A percentile compares a stretch with the other conserved stretches of the same genome.
Conservation (phyloP, 139 green algal genomes). For the Micromonas pusilla region DNA sequence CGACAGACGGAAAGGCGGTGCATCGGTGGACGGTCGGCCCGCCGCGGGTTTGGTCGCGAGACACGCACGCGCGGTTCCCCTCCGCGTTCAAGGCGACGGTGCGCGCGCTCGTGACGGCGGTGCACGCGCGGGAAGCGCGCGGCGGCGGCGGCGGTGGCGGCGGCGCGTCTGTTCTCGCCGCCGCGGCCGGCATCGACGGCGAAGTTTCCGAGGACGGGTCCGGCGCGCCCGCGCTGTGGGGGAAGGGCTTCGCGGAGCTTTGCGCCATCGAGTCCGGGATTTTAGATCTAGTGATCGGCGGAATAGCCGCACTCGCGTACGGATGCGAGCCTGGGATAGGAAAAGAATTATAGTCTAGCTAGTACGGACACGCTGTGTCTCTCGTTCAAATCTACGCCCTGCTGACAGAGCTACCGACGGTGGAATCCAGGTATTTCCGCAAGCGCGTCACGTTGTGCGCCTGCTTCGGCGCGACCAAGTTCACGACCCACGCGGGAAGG, state of each 20-base stretch:
- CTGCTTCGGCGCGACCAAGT: constrained; percentile 1
- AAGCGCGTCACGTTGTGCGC: constrained; percentile 11
- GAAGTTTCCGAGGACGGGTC: neutral
- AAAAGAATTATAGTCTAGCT: neutral
- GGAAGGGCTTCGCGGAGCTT: neutral
- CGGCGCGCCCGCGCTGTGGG: neutral
- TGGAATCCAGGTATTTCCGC: neutral
- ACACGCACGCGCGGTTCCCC: neutral
- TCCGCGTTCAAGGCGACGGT: neutral
- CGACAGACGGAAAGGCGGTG: neutral
- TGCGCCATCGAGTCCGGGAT: neutral
- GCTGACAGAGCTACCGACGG: too few species aligned
- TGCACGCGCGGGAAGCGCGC: neutral
- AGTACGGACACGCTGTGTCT: too few species aligned
- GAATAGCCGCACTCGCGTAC: neutral
- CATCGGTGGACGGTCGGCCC: neutral
- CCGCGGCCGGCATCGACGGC: neutral
- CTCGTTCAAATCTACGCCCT: too few species aligned
- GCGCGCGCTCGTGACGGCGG: neutral
- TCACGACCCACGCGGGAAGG: constrained; percentile 18
- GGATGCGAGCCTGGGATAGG: neutral
- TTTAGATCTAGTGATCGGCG: neutral
- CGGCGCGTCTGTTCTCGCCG: neutral
- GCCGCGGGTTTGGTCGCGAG: neutral
- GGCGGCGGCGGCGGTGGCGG: neutral